Conservation (phyloP, 129 eudicot species). For the Smallanthus sonchifolius region DNA sequence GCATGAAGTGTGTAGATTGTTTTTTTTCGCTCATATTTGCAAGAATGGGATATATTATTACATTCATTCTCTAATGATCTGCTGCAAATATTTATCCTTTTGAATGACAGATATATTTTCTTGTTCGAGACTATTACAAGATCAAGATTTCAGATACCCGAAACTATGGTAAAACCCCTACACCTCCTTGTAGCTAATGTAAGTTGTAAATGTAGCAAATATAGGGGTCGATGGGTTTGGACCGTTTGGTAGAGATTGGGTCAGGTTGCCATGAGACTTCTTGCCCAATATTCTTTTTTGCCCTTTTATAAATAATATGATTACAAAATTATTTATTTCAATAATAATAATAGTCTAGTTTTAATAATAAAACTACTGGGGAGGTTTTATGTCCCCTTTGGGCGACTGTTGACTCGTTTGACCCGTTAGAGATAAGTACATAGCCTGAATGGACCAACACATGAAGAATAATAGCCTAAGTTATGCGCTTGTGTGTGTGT, state of each 20-base stretch:
- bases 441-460: neutral
- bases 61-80: neutral
- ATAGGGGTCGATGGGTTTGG: neutral
- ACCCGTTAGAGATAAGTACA: neutral
- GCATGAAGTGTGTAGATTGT: neutral
- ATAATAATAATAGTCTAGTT: neutral
- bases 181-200: neutral
- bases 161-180: constrained; percentile 39
- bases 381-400: neutral
- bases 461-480: neutral
- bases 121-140: constrained; percentile 87
- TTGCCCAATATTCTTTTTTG: neutral
- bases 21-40: neutral
- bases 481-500: constrained; percentile 17
- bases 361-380: neutral
- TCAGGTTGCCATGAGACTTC: neutral
- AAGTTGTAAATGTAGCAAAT: neutral
- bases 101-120: constrained; percentile 68
- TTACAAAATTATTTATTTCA: neutral
- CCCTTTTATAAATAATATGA: neutral
- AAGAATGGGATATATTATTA: neutral
- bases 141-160: constrained; percentile 59
- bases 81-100: neutral
- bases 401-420: neutral
- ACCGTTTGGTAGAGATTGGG: neutral